These are phyloP conservation scores for Pseudoperonospora humuli DNA, from an alignment of 352 stramenopile genomes.

Conservation along the genomic window DNA sequence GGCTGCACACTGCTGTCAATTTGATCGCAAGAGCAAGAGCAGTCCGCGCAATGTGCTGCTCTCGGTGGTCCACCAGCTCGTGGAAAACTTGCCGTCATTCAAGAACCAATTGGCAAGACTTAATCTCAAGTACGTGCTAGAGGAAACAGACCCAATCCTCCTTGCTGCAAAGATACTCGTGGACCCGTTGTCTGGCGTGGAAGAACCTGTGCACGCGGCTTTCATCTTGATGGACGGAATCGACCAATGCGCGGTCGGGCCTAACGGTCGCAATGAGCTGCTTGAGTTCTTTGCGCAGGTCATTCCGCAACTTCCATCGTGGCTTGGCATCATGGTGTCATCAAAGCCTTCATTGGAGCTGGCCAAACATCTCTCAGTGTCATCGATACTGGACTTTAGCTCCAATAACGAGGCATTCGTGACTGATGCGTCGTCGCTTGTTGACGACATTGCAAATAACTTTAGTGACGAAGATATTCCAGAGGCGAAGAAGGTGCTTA, in stretches of 20 bases:
- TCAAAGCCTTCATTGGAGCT: slow-evolving; percentile 63
- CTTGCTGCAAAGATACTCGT: slow-evolving; percentile 69
- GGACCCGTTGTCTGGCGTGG: slow-evolving; percentile 58
- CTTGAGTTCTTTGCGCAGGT: slow-evolving; percentile 58
- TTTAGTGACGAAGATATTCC: slow-evolving; percentile 37
- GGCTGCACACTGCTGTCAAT: slow-evolving; percentile 65
- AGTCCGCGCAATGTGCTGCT: slow-evolving; percentile 63
- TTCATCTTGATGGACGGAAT: slow-evolving; percentile 70
- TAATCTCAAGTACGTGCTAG: slow-evolving; percentile 75
- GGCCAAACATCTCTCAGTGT: slow-evolving; percentile 46
- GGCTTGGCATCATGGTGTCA: slow-evolving; percentile 63
- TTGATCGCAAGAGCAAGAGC: slow-evolving; percentile 70
- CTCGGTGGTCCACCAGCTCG: slow-evolving; percentile 78
- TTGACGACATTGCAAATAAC: slow-evolving; percentile 47
- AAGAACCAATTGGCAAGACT: slow-evolving; percentile 77
- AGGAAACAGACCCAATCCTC: slow-evolving; percentile 60
- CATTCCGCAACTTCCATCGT: slow-evolving; percentile 52
- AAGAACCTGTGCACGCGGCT: slow-evolving; percentile 49
- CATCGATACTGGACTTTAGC: slow-evolving; percentile 71
- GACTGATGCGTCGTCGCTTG: slow-evolving; percentile 40
- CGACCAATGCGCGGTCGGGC: slow-evolving; percentile 47
- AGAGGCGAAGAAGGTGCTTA: slow-evolving; percentile 46
- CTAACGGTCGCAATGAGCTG: slow-evolving; percentile 50
- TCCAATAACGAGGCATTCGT: slow-evolving; percentile 50
- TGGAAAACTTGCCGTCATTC: slow-evolving; percentile 51